Evolutionary conservation across 108 stramenopile species (phyloP), one percentile per base, ranked within the genome.

Genomic region (Skeletonema costatum): DNA sequence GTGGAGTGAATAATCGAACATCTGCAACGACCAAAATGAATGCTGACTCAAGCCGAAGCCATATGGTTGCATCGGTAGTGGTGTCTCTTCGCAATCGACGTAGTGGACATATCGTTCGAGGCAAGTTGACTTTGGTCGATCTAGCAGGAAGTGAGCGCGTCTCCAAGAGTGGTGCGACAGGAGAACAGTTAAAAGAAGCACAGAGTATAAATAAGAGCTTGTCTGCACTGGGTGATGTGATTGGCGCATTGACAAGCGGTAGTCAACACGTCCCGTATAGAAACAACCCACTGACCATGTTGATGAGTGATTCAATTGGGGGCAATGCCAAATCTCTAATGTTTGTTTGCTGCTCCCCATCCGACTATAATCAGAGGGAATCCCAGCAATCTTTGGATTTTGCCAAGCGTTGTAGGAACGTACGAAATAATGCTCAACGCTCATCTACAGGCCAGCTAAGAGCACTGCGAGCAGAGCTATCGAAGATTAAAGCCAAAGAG

Each of bases 131-230:
- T 31, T 80, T 96, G 65, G 92, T 94, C 13, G 95, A 96, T 73
- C 76, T 96, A 31, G 95, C 95, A 2, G 95, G 95, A 12, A 80
- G 76, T 29, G 95, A 96, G 85, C 76, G 95, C 14, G 85, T 96
- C 21, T 77, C 74, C 17, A 92, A 94, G 77, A 79, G 76, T 33
- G 87, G 88, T 14, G 89, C 85, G 48, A 36, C 60, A 19, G 89
- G 89, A 38, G 79, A 85, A 9, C 76, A 84, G 46, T 65, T 90
- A 21, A 88, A 87, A 60, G 92, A 93, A 70, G 89, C 92, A 32
- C 85, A 85, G 87, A 64, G 59, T 39, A 93, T 93, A 69, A 93
- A 93, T 70, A 90, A 89, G 76, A 84, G 82, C 56, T 70, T 93
- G 39, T 83, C 81, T 13, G 85, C 88, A 35, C 69, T 93, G 2